A percentile compares a stretch with the other conserved stretches of the same genome.
These are phyloP conservation scores for Lineolata rhizophorae DNA, from an alignment of 495 filamentous ascomycete genomes.

Conservation along the genomic window DNA sequence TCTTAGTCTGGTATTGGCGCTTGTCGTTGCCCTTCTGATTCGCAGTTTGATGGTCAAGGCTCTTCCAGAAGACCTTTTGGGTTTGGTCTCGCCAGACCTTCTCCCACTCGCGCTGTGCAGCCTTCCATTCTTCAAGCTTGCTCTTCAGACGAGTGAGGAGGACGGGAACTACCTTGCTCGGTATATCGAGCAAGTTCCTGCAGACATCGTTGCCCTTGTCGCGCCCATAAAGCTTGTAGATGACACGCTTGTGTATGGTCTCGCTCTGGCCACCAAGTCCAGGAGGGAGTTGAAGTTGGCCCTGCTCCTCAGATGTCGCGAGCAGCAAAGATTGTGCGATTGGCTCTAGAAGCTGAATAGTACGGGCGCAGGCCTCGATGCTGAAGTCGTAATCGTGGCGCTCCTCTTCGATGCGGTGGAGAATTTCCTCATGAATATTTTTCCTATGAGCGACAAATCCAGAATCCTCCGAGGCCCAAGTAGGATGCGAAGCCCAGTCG, in stretches of 20 bases:
- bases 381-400: conserved; percentile 97
- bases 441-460: conserved; percentile 96
- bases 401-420: conserved; percentile 94
- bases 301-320: conserved; percentile 47
- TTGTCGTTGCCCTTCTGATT: conserved; percentile 68
- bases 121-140: conserved; percentile 92
- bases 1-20: conserved; percentile 69
- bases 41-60: conserved; percentile 87
- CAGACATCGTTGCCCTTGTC: conserved; percentile 68
- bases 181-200: conserved; percentile 56
- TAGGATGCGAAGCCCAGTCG: conserved; percentile 95
- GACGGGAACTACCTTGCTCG: conserved; percentile 64
- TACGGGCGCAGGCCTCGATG: conserved; percentile 80
- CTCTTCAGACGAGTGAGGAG: conserved; percentile 73
- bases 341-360: conserved; percentile 85
- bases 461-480: conserved; percentile 96
- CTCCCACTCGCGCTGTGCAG: conserved; percentile 92
- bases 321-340: conserved; percentile 71
- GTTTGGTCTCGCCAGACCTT: conserved; percentile 96
- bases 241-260: conserved; percentile 84
- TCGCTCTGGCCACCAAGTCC: conserved; percentile 85
- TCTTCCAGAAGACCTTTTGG: conserved; percentile 76
- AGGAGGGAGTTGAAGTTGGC: conserved; percentile 48
- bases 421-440: conserved; percentile 76
- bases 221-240: conserved; percentile 93